Evolutionary conservation across 129 eudicot species (phyloP).

Genomic region (Daucus carota): DNA sequence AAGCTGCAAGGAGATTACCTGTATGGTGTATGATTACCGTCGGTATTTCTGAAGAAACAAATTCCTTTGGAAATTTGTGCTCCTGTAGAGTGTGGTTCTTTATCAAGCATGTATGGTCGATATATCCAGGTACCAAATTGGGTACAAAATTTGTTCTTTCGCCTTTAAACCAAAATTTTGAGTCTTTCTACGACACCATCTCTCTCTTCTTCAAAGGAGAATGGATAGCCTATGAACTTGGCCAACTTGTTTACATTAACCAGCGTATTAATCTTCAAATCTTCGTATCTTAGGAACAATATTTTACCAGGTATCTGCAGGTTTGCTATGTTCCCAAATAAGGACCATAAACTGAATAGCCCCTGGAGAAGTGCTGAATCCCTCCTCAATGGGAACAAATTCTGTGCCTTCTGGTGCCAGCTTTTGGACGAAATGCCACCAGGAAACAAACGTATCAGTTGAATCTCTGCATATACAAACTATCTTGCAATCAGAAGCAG

Average conservation of each 20-base stretch:
- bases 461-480: constrained; percentile 5
- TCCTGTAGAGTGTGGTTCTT: background rate
- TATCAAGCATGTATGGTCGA: too few relatives aligned
- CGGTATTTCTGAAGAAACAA: background rate
- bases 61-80: background rate
- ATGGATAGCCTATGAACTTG: too few relatives aligned
- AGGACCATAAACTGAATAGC: background rate
- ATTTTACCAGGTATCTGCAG: too few relatives aligned
- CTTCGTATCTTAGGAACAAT: too few relatives aligned
- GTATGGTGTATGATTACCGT: background rate
- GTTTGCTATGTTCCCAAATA: background rate
- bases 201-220: too few relatives aligned
- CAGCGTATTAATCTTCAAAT: too few relatives aligned
- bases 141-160: too few relatives aligned
- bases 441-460: background rate
- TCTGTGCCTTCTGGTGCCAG: background rate
- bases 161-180: too few relatives aligned
- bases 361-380: background rate
- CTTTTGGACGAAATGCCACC: background rate
- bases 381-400: background rate
- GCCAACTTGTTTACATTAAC: too few relatives aligned
- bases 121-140: too few relatives aligned
- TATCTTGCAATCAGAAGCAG: background rate
- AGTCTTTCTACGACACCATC: too few relatives aligned
- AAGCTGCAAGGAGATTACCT: background rate